These are phyloP conservation scores for Podaxis sp. DNA, from an alignment of 768 basidiomycete species.

Conservation along the genomic window DNA sequence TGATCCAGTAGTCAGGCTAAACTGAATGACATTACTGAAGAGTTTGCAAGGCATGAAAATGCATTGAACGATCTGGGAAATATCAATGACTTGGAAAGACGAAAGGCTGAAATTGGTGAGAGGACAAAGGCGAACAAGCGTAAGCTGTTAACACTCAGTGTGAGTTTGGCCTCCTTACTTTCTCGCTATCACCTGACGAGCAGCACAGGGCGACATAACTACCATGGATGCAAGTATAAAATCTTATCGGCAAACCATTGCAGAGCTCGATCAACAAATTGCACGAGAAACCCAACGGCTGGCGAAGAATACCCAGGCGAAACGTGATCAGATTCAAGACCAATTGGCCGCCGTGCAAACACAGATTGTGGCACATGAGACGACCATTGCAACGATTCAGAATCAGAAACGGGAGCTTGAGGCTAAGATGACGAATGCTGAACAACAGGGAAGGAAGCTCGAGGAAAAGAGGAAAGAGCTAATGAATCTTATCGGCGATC, in stretches of 20 bases:
- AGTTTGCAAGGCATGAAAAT: slow-evolving; percentile 31
- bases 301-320: slow-evolving; percentile 57
- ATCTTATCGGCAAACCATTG: slow-evolving; percentile 32
- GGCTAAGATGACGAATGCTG: slow-evolving; percentile 28
- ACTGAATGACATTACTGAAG: slow-evolving; percentile 29
- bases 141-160: slow-evolving; percentile 43
- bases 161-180: slow-evolving; percentile 25
- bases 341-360: slow-evolving; percentile 49
- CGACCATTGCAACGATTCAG: slow-evolving; percentile 26
- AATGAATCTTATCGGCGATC: slow-evolving; percentile 43
- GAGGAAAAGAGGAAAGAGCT: slow-evolving; percentile 32
- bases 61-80: slow-evolving; percentile 30
- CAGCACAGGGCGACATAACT: slow-evolving; percentile 48
- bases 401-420: slow-evolving; percentile 33
- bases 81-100: slow-evolving; percentile 29
- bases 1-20: slow-evolving; percentile 23
- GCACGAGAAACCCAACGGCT: slow-evolving; percentile 51
- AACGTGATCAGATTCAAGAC: slow-evolving; percentile 56
- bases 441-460: slow-evolving; percentile 34
- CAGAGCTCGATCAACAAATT: slow-evolving; percentile 48
- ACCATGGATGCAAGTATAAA: slow-evolving; percentile 44
- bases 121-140: slow-evolving; percentile 48
- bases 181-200: neutral
- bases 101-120: slow-evolving; percentile 46
- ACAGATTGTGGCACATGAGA: slow-evolving; percentile 39